Evolutionary conservation across 2,329 filamentous ascomycete species (phyloP).

Genomic region (Diaporthe australafricana): DNA sequence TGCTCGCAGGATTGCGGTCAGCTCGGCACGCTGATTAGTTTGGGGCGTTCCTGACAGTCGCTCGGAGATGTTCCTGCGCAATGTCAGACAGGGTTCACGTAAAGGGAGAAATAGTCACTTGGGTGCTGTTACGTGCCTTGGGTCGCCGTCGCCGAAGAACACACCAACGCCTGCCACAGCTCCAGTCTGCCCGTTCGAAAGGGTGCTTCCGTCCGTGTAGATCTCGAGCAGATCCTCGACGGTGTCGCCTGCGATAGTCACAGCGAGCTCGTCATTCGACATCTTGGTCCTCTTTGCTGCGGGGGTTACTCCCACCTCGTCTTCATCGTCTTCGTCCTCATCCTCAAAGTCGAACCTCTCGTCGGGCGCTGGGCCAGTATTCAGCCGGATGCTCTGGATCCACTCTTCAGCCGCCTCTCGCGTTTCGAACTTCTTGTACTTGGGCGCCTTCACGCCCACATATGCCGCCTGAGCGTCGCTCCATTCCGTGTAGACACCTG

Average conservation of each 20-base stretch:
- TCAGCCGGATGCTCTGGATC: slow-evolving; percentile 60
- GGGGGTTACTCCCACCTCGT: slow-evolving; percentile 46
- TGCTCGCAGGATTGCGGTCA: slow-evolving; percentile 87
- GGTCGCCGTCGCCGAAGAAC: slow-evolving; percentile 69
- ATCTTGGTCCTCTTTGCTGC: slow-evolving; percentile 50
- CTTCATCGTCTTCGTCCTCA: slow-evolving; percentile 42
- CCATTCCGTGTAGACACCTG: slow-evolving; percentile 75
- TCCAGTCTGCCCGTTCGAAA: slow-evolving; percentile 67
- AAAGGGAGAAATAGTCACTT: neutral
- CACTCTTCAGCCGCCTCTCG: slow-evolving; percentile 82
- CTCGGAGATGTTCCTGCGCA: slow-evolving; percentile 75
- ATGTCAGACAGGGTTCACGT: slow-evolving; percentile 37
- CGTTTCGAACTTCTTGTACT: slow-evolving; percentile 77
- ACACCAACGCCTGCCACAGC: slow-evolving; percentile 72
- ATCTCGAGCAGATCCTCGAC: slow-evolving; percentile 55
- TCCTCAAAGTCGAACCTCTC: slow-evolving; percentile 37
- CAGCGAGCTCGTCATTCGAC: slow-evolving; percentile 25
- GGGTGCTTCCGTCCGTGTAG: slow-evolving; percentile 73
- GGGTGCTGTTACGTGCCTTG: slow-evolving; percentile 54
- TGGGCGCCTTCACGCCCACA: slow-evolving; percentile 75
- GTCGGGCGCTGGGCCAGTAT: slow-evolving; percentile 10
- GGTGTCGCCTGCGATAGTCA: slow-evolving; percentile 34
- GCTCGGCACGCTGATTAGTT: slow-evolving; percentile 96
- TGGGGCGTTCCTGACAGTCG: slow-evolving; percentile 79
- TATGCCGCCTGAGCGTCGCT: slow-evolving; percentile 78